phyloP scores from a whole-genome alignment of 176 grass and related monocot species.

The Carex cristatella region DNA sequence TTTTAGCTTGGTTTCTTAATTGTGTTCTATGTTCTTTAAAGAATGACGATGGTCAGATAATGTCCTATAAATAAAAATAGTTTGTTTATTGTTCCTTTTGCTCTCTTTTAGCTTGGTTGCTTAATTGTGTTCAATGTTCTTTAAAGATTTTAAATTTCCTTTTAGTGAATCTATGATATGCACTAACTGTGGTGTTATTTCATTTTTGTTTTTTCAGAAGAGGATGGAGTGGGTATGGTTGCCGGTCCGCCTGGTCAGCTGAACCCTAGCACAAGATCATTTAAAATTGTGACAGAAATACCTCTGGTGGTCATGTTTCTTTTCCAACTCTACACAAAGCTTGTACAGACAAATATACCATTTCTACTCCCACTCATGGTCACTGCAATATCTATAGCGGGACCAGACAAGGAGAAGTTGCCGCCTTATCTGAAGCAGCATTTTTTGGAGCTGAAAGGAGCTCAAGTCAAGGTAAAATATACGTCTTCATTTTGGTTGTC shows the following conservation, averaged over 20 bases:
- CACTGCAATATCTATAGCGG: conserved; percentile 67
- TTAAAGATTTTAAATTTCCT: background rate
- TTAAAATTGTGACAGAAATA: conserved; percentile 96
- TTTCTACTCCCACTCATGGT: conserved; percentile 88
- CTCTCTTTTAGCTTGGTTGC: background rate
- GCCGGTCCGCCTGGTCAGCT: conserved; percentile 54
- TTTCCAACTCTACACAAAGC: conserved; percentile 91
- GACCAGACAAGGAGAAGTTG: conserved; percentile 83
- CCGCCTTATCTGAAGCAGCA: conserved; percentile 62
- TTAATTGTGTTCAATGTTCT: background rate
- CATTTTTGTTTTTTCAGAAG: conserved; percentile 44
- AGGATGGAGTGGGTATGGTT: conserved; percentile 30
- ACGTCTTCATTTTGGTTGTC: background rate
- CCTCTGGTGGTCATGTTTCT: conserved; percentile 99
- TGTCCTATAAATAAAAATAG: background rate
- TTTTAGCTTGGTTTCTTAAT: conserved; percentile 1
- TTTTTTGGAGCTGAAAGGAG: conserved; percentile 89
- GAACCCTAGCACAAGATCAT: conserved; percentile 85
- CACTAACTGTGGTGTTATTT: conserved; percentile 4
- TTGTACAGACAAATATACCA: conserved; percentile 97
- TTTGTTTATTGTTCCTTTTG: conserved; percentile 1
- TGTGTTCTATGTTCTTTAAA: background rate
- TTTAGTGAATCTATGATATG: background rate
- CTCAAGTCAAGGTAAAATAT: conserved; percentile 79
- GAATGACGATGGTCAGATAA: background rate